Percentiles rank a stretch among this genome's conserved stretches.
phyloP scores from a whole-genome alignment of 179 eudicot genomes.

The Drosera spatulata region DNA sequence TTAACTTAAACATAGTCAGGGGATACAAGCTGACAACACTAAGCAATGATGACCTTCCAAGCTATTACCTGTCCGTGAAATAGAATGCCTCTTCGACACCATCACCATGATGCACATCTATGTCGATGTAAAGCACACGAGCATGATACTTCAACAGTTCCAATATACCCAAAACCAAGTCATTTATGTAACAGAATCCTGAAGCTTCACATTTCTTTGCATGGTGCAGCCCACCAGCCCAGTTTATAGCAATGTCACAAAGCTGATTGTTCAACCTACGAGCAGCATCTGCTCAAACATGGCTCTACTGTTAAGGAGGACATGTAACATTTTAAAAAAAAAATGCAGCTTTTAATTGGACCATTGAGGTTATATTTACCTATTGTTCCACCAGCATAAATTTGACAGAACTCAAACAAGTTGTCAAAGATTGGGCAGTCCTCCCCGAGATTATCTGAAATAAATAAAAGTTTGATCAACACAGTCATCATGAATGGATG shows the following conservation, averaged over 20 bases:
- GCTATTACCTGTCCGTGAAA: conserved; percentile 71
- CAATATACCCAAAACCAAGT: conserved; percentile 89
- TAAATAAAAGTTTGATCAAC: background rate
- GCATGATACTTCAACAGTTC: conserved; percentile 96
- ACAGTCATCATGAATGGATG: too few relatives aligned
- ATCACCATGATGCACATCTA: conserved; percentile 98
- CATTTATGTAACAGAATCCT: conserved; percentile 96
- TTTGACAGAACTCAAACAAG: conserved; percentile 93
- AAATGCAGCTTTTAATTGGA: conserved; percentile 1
- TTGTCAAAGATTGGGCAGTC: conserved; percentile 95
- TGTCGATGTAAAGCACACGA: conserved; percentile 92
- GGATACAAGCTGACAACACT: background rate
- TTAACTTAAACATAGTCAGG: background rate
- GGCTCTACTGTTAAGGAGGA: conserved; percentile 7
- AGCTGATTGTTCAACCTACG: conserved; percentile 83
- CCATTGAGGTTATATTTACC: conserved; percentile 33
- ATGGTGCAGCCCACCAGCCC: conserved; percentile 99
- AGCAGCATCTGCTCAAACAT: conserved; percentile 73
- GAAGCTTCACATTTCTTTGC: conserved; percentile 97
- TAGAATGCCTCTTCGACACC: conserved; percentile 99
- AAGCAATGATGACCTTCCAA: too few relatives aligned
- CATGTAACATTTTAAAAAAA: background rate
- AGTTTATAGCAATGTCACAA: conserved; percentile 94
- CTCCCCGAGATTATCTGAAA: conserved; percentile 89
- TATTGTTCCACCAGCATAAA: conserved; percentile 97